Percentiles rank a stretch among this genome's conserved stretches.
Conservation (phyloP, 1,139 yeast species). For the Zygotorulaspora mrakii region DNA sequence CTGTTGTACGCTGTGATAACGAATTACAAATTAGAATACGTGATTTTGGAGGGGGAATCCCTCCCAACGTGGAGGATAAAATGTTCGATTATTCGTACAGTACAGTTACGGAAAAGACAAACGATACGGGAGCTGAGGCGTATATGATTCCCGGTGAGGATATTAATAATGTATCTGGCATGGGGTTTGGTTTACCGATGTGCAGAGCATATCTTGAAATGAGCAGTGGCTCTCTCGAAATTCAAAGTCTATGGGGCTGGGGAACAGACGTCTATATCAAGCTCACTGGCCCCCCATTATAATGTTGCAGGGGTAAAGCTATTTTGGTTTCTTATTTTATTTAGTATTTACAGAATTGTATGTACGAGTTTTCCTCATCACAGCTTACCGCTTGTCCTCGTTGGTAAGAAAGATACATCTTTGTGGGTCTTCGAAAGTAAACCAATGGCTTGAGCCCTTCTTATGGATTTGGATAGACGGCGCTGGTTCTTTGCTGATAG, state of each 20-base stretch:
- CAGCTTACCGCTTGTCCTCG: conserved; percentile 24
- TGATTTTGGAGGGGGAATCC: conserved; percentile 87
- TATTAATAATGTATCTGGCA: conserved; percentile 80
- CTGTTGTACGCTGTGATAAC: conserved; percentile 49
- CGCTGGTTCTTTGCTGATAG: conserved; percentile 59
- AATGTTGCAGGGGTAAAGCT: conserved; percentile 23
- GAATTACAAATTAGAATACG: conserved; percentile 64
- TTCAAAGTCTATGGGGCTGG: conserved; percentile 80
- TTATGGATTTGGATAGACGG: conserved; percentile 60
- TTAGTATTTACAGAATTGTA: conserved; percentile 4
- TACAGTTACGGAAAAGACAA: conserved; percentile 46
- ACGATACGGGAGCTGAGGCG: conserved; percentile 35
- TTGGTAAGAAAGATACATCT: conserved; percentile 47
- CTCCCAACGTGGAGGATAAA: conserved; percentile 56
- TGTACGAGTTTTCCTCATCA: conserved; percentile 8
- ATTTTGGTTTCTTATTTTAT: conserved; percentile 1
- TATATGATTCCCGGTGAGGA: conserved; percentile 73
- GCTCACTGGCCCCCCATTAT: conserved; percentile 36
- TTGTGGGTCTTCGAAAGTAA: conserved; percentile 59
- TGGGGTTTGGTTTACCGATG: conserved; percentile 93
- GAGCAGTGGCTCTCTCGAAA: conserved; percentile 70
- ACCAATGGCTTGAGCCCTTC: conserved; percentile 67
- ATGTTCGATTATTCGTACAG: conserved; percentile 85
- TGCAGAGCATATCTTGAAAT: conserved; percentile 69
- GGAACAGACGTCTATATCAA: conserved; percentile 75